Conservation (phyloP, 352 stramenopile species). For the Pythium angustatum region DNA sequence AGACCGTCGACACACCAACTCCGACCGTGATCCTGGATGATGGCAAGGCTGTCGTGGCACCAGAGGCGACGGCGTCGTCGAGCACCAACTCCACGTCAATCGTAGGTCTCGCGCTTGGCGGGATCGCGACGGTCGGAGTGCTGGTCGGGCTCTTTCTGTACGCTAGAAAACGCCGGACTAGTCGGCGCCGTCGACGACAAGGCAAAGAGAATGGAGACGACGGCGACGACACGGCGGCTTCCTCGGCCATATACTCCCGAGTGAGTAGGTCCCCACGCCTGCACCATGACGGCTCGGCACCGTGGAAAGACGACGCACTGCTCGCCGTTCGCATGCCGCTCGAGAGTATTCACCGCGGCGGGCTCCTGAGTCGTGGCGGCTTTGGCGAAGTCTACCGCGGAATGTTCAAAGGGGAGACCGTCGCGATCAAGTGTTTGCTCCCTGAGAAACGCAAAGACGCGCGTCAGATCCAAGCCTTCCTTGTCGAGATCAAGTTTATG, state of each 20-base stretch:
- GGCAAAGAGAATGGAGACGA: not conserved
- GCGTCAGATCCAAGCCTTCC: slow-evolving; percentile 43
- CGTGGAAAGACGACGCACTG: slow-evolving; percentile 10
- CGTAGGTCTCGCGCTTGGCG: slow-evolving; percentile 3
- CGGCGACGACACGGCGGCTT: not conserved
- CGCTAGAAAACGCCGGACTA: too few relatives aligned
- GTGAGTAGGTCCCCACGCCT: not conserved
- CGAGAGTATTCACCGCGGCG: not conserved
- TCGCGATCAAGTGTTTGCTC: slow-evolving; percentile 1
- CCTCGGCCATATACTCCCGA: slow-evolving; percentile 5
- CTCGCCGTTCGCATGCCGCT: slow-evolving; percentile 6
- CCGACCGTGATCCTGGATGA: not conserved
- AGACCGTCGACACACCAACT: not conserved
- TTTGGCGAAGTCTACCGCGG: slow-evolving; percentile 10
- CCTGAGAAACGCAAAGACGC: slow-evolving; percentile 38
- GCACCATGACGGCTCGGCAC: not conserved
- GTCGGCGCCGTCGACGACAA: not conserved
- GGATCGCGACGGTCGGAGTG: not conserved
- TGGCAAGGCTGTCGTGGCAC: too few relatives aligned
- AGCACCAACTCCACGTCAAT: slow-evolving; percentile 1
- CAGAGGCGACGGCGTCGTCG: not conserved
- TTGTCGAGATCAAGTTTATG: slow-evolving; percentile 58
- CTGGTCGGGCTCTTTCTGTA: slow-evolving; percentile 3
- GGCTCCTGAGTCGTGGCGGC: not conserved
- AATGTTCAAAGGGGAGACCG: not conserved